These are phyloP conservation scores for Tetrahymena borealis DNA, from an alignment of 73 alveolate genomes.

Conservation along the genomic window DNA sequence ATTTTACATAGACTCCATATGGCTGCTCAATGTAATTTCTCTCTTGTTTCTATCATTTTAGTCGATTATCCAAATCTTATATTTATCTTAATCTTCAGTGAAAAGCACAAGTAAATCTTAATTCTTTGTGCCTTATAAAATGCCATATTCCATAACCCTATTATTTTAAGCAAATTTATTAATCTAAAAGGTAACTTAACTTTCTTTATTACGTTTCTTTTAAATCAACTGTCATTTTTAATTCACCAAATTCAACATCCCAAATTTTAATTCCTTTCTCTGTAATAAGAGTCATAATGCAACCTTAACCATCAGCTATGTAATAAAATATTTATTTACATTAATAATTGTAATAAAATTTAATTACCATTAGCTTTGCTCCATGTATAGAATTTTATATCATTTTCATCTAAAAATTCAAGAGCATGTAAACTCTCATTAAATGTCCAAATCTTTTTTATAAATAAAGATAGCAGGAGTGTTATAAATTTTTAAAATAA, in stretches of 20 bases:
- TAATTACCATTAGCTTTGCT: neutral
- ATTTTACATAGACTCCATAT: neutral
- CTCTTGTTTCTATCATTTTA: neutral
- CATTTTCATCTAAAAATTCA: neutral
- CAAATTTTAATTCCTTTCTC: neutral
- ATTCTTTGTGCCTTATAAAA: neutral
- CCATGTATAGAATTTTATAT: neutral
- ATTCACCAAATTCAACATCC: neutral
- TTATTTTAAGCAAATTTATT: neutral
- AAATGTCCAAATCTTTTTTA: neutral
- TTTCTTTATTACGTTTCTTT: conserved; percentile 1
- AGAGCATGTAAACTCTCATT: neutral
- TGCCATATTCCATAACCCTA: neutral
- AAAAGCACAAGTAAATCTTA: neutral
- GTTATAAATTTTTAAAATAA: neutral
- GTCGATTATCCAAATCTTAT: neutral
- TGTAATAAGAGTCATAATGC: neutral
- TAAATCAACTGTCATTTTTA: neutral
- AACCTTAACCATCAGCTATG: neutral
- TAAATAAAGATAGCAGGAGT: neutral
- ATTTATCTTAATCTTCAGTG: neutral
- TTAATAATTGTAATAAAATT: neutral
- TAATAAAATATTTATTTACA: neutral
- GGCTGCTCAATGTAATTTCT: neutral
- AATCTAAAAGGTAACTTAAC: too few species aligned